Base-by-base conservation (phyloP, 257 asterid genomes). In the Pogostemon cablin region DNA sequence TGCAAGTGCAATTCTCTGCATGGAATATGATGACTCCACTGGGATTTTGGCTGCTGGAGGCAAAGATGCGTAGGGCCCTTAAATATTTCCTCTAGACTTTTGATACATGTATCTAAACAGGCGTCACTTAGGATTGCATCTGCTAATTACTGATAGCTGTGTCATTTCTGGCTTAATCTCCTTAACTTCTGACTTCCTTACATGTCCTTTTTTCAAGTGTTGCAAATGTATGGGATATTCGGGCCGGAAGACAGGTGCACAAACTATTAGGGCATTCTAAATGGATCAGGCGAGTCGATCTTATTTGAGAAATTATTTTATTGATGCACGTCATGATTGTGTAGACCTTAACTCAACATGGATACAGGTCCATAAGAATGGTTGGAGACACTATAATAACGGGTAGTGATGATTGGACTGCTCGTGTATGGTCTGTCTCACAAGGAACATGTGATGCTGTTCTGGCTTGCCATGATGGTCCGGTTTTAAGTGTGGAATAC, bases 361-460 rank as follows among this genome's bases (percentile, higher is more conserved):
- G 55, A 74, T 56, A 62, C 87, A 93, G 99, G 86, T 91, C 99
- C 65, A 86, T 93, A 72, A 89, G 96, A 87, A 89, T 93, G 97
- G 97, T 87, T 43, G 99, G 96, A 60, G 98, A 93, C 84, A 87
- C 93, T 55, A 72, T 93, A 66, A 74, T 93, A 73, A 91, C 99
- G 7, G 99, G 98, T 20, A 93, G 99, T 84, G 99, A 93, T 86
- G 99, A 93, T 76, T 93, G 99, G 99, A 93, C 99, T 48, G 96
- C 97, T 68, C 92, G 99, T 61, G 78, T 91, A 67, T 93, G 99
- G 98, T 91, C 99, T 67, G 86, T 86, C 65, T 89, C 96, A 48
- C 91, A 83, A 82, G 99, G 99, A 83, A 78, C 87, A 15, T 93
- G 99, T 82, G 96, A 87, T 48, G 97, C 96, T 72, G 99, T 93